These are phyloP conservation scores for Talaromyces verruculosus DNA, from an alignment of 2,329 filamentous ascomycete species.

Conservation along the genomic window DNA sequence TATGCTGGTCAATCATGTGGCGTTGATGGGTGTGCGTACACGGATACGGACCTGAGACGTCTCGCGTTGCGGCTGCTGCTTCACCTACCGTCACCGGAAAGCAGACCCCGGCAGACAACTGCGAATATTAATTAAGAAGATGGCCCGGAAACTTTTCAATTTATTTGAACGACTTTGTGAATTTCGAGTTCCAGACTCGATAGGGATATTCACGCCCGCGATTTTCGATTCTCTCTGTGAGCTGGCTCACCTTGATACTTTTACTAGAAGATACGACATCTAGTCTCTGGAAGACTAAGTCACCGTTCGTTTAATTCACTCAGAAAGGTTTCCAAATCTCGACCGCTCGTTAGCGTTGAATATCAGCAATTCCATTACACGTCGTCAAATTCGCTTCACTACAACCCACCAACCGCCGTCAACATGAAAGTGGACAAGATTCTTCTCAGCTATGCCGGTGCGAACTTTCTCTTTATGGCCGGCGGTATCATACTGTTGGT, in stretches of 20 bases:
- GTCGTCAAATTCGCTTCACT: neutral
- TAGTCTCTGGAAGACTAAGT: conserved; percentile 3
- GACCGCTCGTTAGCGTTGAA: neutral
- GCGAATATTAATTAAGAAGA: neutral
- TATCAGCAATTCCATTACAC: neutral
- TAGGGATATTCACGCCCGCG: neutral
- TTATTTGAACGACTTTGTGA: neutral
- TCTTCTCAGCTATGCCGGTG: conserved; percentile 52
- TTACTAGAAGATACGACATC: neutral
- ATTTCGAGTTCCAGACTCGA: neutral
- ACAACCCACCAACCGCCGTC: neutral
- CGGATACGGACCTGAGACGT: conserved; percentile 16
- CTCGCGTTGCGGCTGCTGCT: conserved; percentile 14
- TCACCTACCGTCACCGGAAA: conserved; percentile 11
- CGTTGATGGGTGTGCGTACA: neutral
- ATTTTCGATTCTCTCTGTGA: neutral
- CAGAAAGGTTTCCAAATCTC: neutral
- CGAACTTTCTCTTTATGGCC: conserved; percentile 54
- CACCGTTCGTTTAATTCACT: neutral
- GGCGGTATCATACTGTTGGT: conserved; percentile 54
- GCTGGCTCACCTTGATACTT: neutral
- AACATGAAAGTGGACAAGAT: conserved; percentile 52
- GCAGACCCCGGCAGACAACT: neutral
- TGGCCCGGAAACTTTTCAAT: neutral
- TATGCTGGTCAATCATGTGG: neutral